Evolutionary conservation across 2,329 filamentous ascomycete genomes (phyloP), one percentile per base, ranked within the genome.

Genomic region (Aspergillus nomiae): DNA sequence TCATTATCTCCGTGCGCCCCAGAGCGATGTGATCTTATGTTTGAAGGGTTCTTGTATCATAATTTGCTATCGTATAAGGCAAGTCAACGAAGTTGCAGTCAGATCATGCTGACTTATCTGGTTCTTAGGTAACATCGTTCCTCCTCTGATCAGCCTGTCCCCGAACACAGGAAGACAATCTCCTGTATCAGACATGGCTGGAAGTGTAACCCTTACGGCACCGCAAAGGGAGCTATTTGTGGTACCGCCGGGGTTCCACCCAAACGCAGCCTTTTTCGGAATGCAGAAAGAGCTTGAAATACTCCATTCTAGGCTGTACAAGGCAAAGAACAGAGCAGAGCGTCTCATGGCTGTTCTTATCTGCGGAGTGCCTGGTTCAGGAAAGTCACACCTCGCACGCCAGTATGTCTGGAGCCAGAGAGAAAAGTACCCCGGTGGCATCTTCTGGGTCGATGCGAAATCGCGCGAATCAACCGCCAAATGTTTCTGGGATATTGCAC

Each of bases 361-460:
- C 12, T 85, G 86, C 65, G 87, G 86, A 41, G 84, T 88, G 45
- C 86, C 88, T 2, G 89, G 89, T 1, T 86, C 86, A 16, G 89
- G 89, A 2, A 92, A 92, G 75, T 88, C 87, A 1, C 89, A 91
- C 69, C 78, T 91, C 16, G 88, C 88, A 32, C 83, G 89, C 4
- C 83, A 91, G 73, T 91, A 91, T 71, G 84, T 90, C 34, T 90
- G 87, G 68, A 74, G 80, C 5, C 84, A 90, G 68, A 84, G 81
- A 41, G 76, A 82, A 5, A 79, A 85, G 63, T 91, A 89, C 67
- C 84, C 85, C 0, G 88, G 88, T 1, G 89, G 89, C 1, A 82
- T 90, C 50, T 92, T 90, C 73, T 92, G 89, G 89, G 83, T 91
- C 19, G 84, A 87, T 56, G 86, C 87, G 10, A 89, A 87, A 66